Base-by-base conservation (phyloP, 2,329 filamentous ascomycete genomes). In the Albifimbria verrucaria region DNA sequence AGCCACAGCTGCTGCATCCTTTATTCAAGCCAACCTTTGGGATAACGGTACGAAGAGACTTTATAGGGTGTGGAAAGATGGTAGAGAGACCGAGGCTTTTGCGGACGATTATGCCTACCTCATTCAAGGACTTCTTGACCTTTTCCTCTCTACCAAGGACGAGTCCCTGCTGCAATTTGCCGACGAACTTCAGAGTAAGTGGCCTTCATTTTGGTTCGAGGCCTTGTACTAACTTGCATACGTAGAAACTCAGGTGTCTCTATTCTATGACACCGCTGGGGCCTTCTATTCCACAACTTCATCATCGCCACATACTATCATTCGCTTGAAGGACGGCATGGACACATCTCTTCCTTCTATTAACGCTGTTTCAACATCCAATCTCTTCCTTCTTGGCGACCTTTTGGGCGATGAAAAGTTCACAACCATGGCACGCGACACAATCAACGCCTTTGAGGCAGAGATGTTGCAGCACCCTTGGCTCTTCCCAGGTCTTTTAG, bases 61-160 rank as follows among this genome's bases (percentile, higher is more conserved):
- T 17, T 89, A 87, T 65, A 82, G 92, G 48, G 83, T 93, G 42
- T 95, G 88, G 71, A 83, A 85, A 25, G 82, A 86, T 55, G 79
- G 83, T 58, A 75, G 83, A 9, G 85, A 87, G 24, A 77, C 83
- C 18, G 77, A 79, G 39, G 92, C 83, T 0, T 96, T 97, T 69
- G 90, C 93, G 1, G 94, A 97, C 62, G 94, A 99, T 72, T 97
- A 97, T 66, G 91, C 93, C 3, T 96, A 93, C 68, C 69, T 97
- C 41, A 89, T 92, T 48, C 83, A 87, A 48, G 93, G 92, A 0
- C 77, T 97, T 2, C 75, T 97, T 52, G 87, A 92, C 60, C 80
- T 97, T 24, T 95, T 95, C 66, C 87, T 93, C 67, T 82, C 87
- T 1, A 96, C 90, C 0, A 87, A 88, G 56, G 86, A 96, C 52